Base-by-base conservation (phyloP, 2,329 filamentous ascomycete genomes). In the Calonectria naviculata region DNA sequence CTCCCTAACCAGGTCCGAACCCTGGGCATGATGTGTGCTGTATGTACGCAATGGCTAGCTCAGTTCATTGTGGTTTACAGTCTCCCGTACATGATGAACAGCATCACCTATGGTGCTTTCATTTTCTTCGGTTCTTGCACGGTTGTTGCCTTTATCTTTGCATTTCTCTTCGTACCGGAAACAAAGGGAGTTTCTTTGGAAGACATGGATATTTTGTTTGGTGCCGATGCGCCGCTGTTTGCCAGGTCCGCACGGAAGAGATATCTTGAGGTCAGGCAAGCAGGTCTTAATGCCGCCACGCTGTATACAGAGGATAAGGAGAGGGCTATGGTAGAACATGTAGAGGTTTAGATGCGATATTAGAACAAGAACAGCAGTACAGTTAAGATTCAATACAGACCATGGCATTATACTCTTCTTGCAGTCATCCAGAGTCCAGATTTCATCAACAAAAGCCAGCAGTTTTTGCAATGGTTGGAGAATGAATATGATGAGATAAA, bases 31-130 rank as follows among this genome's bases (percentile, higher is more conserved):
- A 68, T 70, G 34, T 74, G 78, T 42, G 72, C 73, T 2, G 75
- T 76, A 13, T 75, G 73, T 56, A 74, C 72, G 8, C 79, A 81
- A 52, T 81, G 79, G 80, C 56, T 81, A 2, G 71, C 69, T 1
- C 74, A 80, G 60, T 81, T 81, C 38, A 68, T 76, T 52, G 72
- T 81, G 4, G 74, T 75, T 6, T 77, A 78, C 60, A 75, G 75
- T 8, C 68, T 75, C 3, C 78, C 78, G 0, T 78, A 80, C 46
- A 81, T 81, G 78, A 72, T 80, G 24, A 46, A 61, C 21, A 49
- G 46, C 34, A 61, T 61, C 21, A 62, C 58, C 34, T 72, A 72
- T 41, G 68, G 66, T 5, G 13, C 54, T 10, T 60, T 68, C 17
- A 47, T 63, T 17, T 61, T 63, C 56, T 68, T 68, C n/a, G 65